Base-by-base conservation (phyloP, 2,329 filamentous ascomycete species). In the Exophiala calicioides region DNA sequence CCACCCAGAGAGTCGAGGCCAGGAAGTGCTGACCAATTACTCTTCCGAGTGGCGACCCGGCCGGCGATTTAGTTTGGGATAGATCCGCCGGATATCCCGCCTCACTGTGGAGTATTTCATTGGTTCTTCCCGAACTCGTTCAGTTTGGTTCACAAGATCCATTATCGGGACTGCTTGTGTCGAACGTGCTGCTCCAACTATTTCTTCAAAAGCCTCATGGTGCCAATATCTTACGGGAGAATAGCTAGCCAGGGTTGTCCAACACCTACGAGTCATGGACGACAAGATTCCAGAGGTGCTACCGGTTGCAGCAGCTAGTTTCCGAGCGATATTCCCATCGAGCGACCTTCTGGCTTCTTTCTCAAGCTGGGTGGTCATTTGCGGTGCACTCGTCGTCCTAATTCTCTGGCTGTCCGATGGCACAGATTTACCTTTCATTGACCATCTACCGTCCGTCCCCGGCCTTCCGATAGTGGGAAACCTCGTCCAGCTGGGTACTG, bases 401-500 rank as follows among this genome's bases (percentile, higher is more conserved):
- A 32, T 70, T 21, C 61, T 71, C 42, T 68, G 65, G 40, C 68
- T 68, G 38, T 56, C 70, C 20, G 71, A 71, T 33, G 61, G 62
- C 1, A 83, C 80, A 1, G 79, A 84, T 53, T 65, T 71, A 0
- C 75, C 80, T 4, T 79, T 78, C 58, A 81, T 84, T 60, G 80
- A 82, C 57, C 73, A 74, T 7, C 65, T 84, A 1, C 79, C 80
- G 1, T 79, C 83, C 54, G 74, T 83, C 29, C 79, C 80, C 0
- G 80, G 80, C 0, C 60, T 82, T 4, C 80, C 80, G 2, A 59
- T 85, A 6, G 79, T 85, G 53, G 82, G 82, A 4, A 85, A 80
- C 51, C 66, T 85, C 3, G 58, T 82, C 1, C 76, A 83, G 53
- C 69, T 85, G 6, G 79, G 80, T 2, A 70, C 72, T 1, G 68